Evolutionary conservation across 1,139 yeast genomes (phyloP), one percentile per base, ranked within the genome.

Genomic region (Scheffersomyces insectosa): DNA sequence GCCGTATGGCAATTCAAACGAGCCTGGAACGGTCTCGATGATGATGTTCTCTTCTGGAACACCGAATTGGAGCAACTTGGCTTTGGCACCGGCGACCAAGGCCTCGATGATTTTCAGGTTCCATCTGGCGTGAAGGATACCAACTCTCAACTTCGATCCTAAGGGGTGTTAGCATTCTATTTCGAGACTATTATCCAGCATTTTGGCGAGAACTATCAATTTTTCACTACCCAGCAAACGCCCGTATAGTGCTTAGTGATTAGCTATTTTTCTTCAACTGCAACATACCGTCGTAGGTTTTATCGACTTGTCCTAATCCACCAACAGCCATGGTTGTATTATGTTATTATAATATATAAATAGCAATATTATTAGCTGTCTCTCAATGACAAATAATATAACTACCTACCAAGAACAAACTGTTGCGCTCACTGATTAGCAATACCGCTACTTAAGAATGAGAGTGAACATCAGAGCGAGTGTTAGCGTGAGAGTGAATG

Each of bases 71-170:
- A 59, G 55, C 59, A 91, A 70, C 62, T 80, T 80, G 33, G 71
- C 65, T 33, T 82, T 65, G 25, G 95, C 91, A 42, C 98, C 99
- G 30, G 78, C 68, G 9, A 91, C 95, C 44, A 93, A 75, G 10
- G 90, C 85, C 40, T 83, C 84, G 55, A 93, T 89, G 51, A 91
- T 83, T 40, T 73, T 70, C 41, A 73, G 67, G 66, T 93, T 93
- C 99, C 99, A 93, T 66, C 99, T 85, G 14, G 98, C 97, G 63
- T 90, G 97, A 48, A 93, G 78, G 60, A 93, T 89, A 32, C 95
- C 97, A 43, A 91, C 75, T 56, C 84, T 79, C 52, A 91, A 72
- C 4, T 68, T 63, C 33, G 86, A 76, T 32, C 91, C 79, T 72
- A 40, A 23, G 12, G 25, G 23, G 14, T 20, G 51, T 50, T 51